Percentiles rank a stretch among this genome's conserved stretches.
Evolutionary conservation across 495 filamentous ascomycete species (phyloP).

Genomic region (Mytilinidion resinicola): DNA sequence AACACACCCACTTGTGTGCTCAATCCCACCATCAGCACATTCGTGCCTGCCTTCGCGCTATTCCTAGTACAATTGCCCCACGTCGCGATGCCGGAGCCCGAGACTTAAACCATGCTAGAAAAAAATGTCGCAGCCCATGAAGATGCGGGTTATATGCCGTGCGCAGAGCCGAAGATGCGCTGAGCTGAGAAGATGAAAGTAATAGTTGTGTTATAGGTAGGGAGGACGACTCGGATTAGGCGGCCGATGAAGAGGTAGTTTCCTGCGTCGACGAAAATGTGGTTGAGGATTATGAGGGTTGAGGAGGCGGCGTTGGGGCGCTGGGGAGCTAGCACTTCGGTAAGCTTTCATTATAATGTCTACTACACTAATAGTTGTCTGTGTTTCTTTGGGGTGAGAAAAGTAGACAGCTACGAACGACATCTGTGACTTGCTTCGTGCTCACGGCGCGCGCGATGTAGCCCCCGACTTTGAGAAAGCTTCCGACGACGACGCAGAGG

Average conservation of each 20-base stretch:
- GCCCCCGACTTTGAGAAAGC: conserved; percentile 14
- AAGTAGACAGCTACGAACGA: conserved; percentile 2
- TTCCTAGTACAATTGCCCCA: conserved; percentile 32
- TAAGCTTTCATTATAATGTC: not conserved
- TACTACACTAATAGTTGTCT: not conserved
- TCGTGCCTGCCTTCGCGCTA: conserved; percentile 20
- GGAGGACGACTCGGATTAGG: conserved; percentile 24
- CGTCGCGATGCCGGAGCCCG: conserved; percentile 35
- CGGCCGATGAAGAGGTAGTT: conserved; percentile 35
- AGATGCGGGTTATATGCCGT: conserved; percentile 30
- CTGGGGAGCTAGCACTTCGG: too few relatives aligned
- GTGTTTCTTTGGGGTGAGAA: not conserved
- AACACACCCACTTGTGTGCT: conserved; percentile 32
- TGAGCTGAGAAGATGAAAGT: not conserved
- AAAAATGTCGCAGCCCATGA: conserved; percentile 35
- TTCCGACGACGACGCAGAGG: conserved; percentile 18
- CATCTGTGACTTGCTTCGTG: not conserved
- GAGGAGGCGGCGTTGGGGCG: conserved; percentile 28
- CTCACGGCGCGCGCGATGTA: conserved; percentile 16
- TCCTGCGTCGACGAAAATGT: conserved; percentile 34
- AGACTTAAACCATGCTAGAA: conserved; percentile 34
- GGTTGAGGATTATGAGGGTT: conserved; percentile 34
- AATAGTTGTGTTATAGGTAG: too few relatives aligned
- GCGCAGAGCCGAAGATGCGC: conserved; percentile 23
- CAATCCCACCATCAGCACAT: conserved; percentile 33